Evolutionary conservation across 2,329 filamentous ascomycete genomes (phyloP).

Genomic region (Colletotrichum navitas): DNA sequence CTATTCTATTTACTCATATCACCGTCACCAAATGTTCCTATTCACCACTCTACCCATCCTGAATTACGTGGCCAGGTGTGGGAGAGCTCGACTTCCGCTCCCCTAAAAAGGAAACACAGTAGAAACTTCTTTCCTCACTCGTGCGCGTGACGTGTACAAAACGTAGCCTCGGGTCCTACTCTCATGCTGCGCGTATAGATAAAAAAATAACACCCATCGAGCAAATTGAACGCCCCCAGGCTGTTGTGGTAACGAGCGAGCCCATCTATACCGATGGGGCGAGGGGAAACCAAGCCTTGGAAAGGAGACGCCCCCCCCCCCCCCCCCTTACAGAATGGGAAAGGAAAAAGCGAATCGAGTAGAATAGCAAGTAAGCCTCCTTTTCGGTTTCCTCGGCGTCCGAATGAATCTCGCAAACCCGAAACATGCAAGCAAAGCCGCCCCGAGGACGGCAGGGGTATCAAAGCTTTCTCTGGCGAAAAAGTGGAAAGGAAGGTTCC

Average conservation of each 20-base stretch:
- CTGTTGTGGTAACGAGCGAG: slow-evolving; percentile 18
- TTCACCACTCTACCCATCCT: slow-evolving; percentile 9
- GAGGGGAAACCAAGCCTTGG: background rate
- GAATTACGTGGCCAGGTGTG: slow-evolving; percentile 27
- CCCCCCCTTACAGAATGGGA: slow-evolving; percentile 4
- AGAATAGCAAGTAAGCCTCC: background rate
- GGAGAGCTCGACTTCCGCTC: background rate
- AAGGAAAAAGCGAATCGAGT: background rate
- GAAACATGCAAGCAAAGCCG: slow-evolving; percentile 40
- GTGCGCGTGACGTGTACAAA: slow-evolving; percentile 27
- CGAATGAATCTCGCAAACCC: slow-evolving; percentile 29
- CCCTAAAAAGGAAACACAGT: background rate
- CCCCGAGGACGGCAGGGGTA: slow-evolving; percentile 41
- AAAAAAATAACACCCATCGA: slow-evolving; percentile 1
- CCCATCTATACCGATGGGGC: slow-evolving; percentile 12
- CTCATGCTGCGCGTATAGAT: slow-evolving; percentile 36
- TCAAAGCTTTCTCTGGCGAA: slow-evolving; percentile 39
- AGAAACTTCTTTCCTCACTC: slow-evolving; percentile 10
- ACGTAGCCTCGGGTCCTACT: slow-evolving; percentile 15
- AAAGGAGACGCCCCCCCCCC: background rate
- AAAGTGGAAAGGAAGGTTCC: slow-evolving; percentile 18
- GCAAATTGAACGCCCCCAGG: slow-evolving; percentile 33
- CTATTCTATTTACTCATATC: slow-evolving; percentile 24
- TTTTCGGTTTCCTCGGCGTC: slow-evolving; percentile 23
- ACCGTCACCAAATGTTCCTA: slow-evolving; percentile 5